Base-by-base conservation (phyloP, 1,284 basidiomycete species). In the Polyporus tsugae region DNA sequence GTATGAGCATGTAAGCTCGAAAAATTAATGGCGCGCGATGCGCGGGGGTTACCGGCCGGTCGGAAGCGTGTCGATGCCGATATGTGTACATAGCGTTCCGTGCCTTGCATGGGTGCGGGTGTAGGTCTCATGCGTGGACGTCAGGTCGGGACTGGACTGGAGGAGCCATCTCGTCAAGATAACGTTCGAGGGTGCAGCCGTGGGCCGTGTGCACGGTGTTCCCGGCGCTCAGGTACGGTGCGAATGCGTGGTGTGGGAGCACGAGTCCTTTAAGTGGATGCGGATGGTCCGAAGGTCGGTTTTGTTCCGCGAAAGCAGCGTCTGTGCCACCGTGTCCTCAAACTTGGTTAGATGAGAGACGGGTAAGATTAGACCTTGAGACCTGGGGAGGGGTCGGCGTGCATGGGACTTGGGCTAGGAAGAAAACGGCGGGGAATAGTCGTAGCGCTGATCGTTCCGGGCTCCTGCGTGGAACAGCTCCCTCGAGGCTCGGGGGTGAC, bases 11-110 rank as follows among this genome's bases (percentile, higher is more conserved):
- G 46, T 49, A 49, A 4, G n/a, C 19, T 46, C 10, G 44, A 22
- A 46, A 46, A 22, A 22, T 44, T 13, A 25, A 25, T 49, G 46
- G 46, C 9, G 22, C 9, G 46, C 22, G n/a, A 19, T 22, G 44
- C 1, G 44, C 44, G 44, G n/a, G 7, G n/a, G 44, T 49, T 60
- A 41, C 58, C 58, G 38, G 38, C 22, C 22, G 19, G 10, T 42
- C 58, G 58, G 58, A 60, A 60, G 58, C 58, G 22, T 60, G 38
- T 39, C 22, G 19, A 60, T 60, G 58, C 38, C 58, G 58, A 15
- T 19, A 25, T 60, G 38, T 22, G 58, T 25, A 25, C 38, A 42
- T 29, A 13, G 58, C 19, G 58, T 22, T 59, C 38, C 15, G 58
- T 29, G 38, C 38, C 58, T 60, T 22, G 58, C 22, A 60, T 39